phyloP scores from a whole-genome alignment of 2,329 filamentous ascomycete species.

The Diaporthe vaccinii region DNA sequence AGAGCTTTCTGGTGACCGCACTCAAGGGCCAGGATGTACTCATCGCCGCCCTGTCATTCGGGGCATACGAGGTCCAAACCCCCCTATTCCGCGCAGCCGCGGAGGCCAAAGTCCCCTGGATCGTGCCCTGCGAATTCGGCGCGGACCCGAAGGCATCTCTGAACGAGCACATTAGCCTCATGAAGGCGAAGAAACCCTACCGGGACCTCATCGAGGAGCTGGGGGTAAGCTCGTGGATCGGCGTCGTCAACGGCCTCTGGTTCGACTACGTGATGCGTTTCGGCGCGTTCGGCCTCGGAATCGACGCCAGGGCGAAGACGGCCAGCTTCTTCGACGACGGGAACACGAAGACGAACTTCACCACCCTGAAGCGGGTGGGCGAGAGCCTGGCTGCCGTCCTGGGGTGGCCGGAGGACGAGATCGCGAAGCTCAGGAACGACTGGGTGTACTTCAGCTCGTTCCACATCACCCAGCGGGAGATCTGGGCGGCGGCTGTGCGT shows the following conservation, averaged over 20 bases:
- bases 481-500: conserved; percentile 51
- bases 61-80: neutral
- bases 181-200: conserved; percentile 46
- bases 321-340: conserved; percentile 50
- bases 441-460: conserved; percentile 53
- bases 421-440: conserved; percentile 48
- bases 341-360: conserved; percentile 47
- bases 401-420: conserved; percentile 50
- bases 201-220: conserved; percentile 49
- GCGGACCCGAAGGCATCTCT: conserved; percentile 45
- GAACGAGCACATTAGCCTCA: conserved; percentile 44
- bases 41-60: neutral
- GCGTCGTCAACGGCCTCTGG: conserved; percentile 51
- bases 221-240: conserved; percentile 50
- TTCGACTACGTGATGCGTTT: conserved; percentile 49
- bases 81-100: conserved; percentile 51
- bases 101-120: conserved; percentile 48
- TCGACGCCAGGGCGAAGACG: conserved; percentile 47
- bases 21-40: conserved; percentile 1
- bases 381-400: conserved; percentile 52
- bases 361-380: conserved; percentile 51
- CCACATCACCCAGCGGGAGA: conserved; percentile 50
- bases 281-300: conserved; percentile 49
- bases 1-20: neutral
- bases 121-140: conserved; percentile 52